Evolutionary conservation across 306 rosid genomes (phyloP).

Genomic region (Argentina anserina): DNA sequence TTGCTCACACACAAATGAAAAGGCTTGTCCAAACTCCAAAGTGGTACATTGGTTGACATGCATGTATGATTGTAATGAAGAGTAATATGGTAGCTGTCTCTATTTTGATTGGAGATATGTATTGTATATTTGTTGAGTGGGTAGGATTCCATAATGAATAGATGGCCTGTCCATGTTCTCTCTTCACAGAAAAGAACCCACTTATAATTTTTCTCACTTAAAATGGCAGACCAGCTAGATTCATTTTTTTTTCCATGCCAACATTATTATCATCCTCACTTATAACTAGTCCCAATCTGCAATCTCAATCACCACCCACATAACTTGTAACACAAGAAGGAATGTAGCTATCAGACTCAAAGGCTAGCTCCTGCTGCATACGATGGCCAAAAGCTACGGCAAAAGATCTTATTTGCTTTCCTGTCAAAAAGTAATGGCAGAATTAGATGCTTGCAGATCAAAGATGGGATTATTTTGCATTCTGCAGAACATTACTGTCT

Average conservation of each 20-base stretch:
- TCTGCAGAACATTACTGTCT: conserved; percentile 4
- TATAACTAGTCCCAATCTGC: conserved; percentile 12
- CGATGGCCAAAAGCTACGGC: not conserved
- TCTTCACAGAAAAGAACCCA: conserved; percentile 17
- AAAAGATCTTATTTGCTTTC: conserved; percentile 1
- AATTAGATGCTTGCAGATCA: conserved; percentile 18
- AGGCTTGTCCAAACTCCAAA: conserved; percentile 2
- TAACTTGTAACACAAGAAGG: conserved; percentile 7
- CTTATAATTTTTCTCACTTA: conserved; percentile 10
- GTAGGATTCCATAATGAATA: conserved; percentile 21
- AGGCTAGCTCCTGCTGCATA: not conserved
- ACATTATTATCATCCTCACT: conserved; percentile 24
- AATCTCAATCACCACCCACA: conserved; percentile 16
- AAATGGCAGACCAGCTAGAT: conserved; percentile 31
- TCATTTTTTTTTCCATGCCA: conserved; percentile 17
- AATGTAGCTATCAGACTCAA: not conserved
- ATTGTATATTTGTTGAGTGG: conserved; percentile 11
- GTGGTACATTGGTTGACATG: conserved; percentile 12
- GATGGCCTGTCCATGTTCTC: conserved; percentile 26
- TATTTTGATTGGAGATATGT: conserved; percentile 6
- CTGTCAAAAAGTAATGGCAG: conserved; percentile 5
- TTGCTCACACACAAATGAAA: not conserved
- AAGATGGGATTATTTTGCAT: not conserved
- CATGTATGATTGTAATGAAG: not conserved
- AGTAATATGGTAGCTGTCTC: conserved; percentile 9